phyloP scores from a whole-genome alignment of 75 land plant genomes.

The Chamaecyparis obtusa region DNA sequence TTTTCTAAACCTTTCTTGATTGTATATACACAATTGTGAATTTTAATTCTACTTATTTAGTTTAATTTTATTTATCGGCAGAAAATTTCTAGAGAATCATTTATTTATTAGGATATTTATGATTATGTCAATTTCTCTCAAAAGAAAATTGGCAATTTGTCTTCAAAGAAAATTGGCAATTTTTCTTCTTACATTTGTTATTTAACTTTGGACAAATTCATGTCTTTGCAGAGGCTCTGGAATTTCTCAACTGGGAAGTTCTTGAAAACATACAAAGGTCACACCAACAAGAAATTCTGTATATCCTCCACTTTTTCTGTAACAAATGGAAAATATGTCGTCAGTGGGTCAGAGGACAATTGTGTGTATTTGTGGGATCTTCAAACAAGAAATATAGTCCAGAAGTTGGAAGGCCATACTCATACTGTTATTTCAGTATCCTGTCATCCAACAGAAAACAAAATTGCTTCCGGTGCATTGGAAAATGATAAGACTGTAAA shows the following conservation, averaged over 20 bases:
- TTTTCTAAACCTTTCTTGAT: too few relatives aligned
- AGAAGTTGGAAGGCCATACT: conserved; percentile 64
- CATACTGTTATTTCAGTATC: conserved; percentile 55
- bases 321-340: conserved; percentile 67
- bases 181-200: background rate
- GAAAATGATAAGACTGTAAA: conserved; percentile 52
- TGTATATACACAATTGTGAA: background rate
- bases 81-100: background rate
- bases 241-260: conserved; percentile 51
- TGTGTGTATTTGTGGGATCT: conserved; percentile 69
- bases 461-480: conserved; percentile 61
- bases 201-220: background rate
- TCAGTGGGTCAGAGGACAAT: conserved; percentile 68
- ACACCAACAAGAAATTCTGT: conserved; percentile 43
- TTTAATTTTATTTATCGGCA: background rate
- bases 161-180: too few relatives aligned
- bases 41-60: background rate
- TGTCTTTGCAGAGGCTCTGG: conserved; percentile 48
- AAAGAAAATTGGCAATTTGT: background rate
- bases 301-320: conserved; percentile 57
- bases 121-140: background rate
- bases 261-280: conserved; percentile 53
- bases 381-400: conserved; percentile 48
- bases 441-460: conserved; percentile 63
- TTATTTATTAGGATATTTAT: too few relatives aligned